Evolutionary conservation across 2,329 filamentous ascomycete genomes (phyloP).

Genomic region (Trichoderma simmonsii): DNA sequence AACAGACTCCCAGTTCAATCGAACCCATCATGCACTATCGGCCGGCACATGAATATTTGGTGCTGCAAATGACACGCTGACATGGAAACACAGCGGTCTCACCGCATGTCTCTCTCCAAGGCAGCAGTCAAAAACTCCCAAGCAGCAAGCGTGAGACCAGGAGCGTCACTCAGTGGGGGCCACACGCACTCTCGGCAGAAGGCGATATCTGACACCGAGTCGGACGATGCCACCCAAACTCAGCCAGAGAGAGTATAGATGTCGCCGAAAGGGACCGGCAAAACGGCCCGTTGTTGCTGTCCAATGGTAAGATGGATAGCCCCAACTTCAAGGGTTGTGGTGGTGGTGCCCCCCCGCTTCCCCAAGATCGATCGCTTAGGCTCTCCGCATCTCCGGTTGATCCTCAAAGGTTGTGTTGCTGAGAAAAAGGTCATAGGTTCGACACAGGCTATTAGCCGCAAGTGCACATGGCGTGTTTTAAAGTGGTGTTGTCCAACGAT

Average conservation of each 20-base stretch:
- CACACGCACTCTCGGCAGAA: neutral
- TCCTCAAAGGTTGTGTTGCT: neutral
- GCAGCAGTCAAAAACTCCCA: neutral
- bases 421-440: neutral
- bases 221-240: neutral
- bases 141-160: neutral
- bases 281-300: neutral
- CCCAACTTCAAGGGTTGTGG: neutral
- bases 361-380: slow-evolving; percentile 10
- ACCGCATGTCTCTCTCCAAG: neutral
- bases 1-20: neutral
- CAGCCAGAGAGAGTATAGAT: neutral
- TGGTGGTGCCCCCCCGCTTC: neutral
- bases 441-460: neutral
- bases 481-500: neutral
- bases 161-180: neutral
- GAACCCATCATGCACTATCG: neutral
- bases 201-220: neutral
- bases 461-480: neutral
- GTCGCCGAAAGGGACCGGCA: neutral
- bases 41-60: neutral
- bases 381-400: slow-evolving; percentile 6
- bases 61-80: neutral
- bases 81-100: neutral
- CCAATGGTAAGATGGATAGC: neutral